Base-by-base conservation (phyloP, 306 rosid species). In the Sindora glabra region DNA sequence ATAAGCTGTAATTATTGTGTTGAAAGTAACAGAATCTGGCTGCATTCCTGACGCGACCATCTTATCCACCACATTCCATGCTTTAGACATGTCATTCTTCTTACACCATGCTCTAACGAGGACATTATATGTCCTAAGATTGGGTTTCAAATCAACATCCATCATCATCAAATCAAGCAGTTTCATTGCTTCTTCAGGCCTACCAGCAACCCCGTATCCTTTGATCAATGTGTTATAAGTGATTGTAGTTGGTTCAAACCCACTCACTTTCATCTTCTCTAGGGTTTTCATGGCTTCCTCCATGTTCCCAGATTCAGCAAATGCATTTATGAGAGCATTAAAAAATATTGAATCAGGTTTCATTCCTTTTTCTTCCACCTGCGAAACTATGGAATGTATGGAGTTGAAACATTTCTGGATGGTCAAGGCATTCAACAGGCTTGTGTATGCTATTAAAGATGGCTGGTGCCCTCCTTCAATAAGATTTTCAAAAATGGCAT, bases 191-290 rank as follows among this genome's bases (percentile, higher is more conserved):
- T 77, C 85, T 41, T 71, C 83, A 64, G 94, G 86, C 73, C 40
- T 75, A 70, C 94, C 76, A 2, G 72, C 81, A 56, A 82, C 77
- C 55, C 94, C 94, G 57, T 77, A 82, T 56, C 94, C 89, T 80
- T 86, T 82, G 41, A 86, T 86, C 50, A 86, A 70, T 4, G 86
- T 67, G 66, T 86, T 80, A 15, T 79, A 82, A 57, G 86, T 86
- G 69, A 81, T 53, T 44, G 77, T 73, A 18, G 73, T 61, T 10
- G 81, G 89, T 46, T 51, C 61, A 34, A 82, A 33, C 64, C 86
- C 89, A 80, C 79, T 77, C 37, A 68, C 74, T 79, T 75, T 80
- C 89, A 86, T 86, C 63, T 86, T 77, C 68, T 56, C 49, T 21
- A 86, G 59, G 46, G 70, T 42, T 62, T 64, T 69, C 79, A 74